Percentiles rank a stretch among this genome's conserved stretches.
Evolutionary conservation across 768 basidiomycete genomes (phyloP).

Genomic region (Suillus ampliporus): DNA sequence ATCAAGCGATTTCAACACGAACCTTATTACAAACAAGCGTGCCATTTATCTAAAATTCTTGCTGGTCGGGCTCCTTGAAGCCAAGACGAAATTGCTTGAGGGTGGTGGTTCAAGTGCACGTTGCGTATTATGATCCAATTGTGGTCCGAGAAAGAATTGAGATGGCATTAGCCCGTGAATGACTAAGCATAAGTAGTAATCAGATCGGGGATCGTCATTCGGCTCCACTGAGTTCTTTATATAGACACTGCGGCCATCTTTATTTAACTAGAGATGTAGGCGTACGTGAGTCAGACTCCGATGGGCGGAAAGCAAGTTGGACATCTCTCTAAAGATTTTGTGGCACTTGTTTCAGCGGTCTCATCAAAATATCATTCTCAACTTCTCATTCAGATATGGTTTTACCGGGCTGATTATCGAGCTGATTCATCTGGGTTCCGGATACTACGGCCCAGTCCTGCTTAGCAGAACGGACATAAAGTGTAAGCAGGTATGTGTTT

Average conservation of each 20-base stretch:
- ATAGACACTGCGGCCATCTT: background rate
- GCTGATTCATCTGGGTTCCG: no score
- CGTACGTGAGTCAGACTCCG: no score
- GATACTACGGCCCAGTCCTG: no score
- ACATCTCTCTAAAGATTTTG: no score
- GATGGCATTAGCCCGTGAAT: background rate
- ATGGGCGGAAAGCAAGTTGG: no score
- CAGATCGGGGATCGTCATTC: background rate
- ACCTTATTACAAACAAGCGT: conserved; percentile 21
- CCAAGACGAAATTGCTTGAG: background rate
- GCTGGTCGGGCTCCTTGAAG: background rate
- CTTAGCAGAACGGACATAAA: background rate
- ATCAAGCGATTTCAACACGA: conserved; percentile 9
- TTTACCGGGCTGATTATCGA: background rate
- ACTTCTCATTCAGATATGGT: background rate
- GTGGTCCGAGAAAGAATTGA: background rate
- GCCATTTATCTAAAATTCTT: background rate
- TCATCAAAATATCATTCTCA: background rate
- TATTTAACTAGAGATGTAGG: background rate
- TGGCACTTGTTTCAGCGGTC: background rate
- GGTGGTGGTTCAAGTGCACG: background rate
- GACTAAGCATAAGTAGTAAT: background rate
- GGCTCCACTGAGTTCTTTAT: background rate
- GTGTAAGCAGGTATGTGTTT: background rate
- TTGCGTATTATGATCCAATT: background rate